These are phyloP conservation scores for Cercophora scortea DNA, from an alignment of 495 filamentous ascomycete species.

Conservation along the genomic window DNA sequence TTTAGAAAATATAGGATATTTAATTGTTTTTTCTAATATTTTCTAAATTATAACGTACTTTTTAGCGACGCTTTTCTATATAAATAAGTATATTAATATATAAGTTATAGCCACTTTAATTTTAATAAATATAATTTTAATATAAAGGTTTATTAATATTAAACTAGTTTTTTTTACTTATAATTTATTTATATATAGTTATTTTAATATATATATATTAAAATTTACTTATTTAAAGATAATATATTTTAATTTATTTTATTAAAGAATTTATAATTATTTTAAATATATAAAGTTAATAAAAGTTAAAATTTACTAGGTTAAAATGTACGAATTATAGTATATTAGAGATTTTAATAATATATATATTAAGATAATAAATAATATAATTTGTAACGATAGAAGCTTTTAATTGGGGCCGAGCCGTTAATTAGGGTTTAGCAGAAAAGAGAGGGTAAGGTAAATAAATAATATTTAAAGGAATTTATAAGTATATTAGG, in stretches of 20 bases:
- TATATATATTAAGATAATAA: not conserved
- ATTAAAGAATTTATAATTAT: not conserved
- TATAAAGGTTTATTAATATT: too few relatives aligned
- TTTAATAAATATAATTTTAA: too few relatives aligned
- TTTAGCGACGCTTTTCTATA: too few relatives aligned
- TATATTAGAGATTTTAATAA: not conserved
- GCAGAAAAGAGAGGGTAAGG: constrained; percentile 1
- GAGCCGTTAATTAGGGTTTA: constrained; percentile 1
- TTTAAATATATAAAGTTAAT: constrained; percentile 1
- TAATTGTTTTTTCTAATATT: too few relatives aligned
- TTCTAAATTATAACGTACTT: too few relatives aligned
- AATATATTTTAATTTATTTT: not conserved
- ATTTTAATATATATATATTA: too few relatives aligned
- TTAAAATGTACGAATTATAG: constrained; percentile 1
- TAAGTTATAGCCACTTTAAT: too few relatives aligned
- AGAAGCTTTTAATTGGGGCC: not conserved
- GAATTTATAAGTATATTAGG: constrained; percentile 2
- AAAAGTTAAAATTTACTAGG: not conserved
- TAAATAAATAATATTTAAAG: constrained; percentile 1
- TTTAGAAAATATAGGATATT: too few relatives aligned
- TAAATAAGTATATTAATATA: too few relatives aligned
- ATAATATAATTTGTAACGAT: constrained; percentile 1
- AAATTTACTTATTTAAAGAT: constrained; percentile 1
- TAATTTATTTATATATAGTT: too few relatives aligned
- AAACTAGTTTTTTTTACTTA: too few relatives aligned